These are phyloP conservation scores for Candida wancherniae DNA, from an alignment of 805 yeast species.

Conservation along the genomic window DNA sequence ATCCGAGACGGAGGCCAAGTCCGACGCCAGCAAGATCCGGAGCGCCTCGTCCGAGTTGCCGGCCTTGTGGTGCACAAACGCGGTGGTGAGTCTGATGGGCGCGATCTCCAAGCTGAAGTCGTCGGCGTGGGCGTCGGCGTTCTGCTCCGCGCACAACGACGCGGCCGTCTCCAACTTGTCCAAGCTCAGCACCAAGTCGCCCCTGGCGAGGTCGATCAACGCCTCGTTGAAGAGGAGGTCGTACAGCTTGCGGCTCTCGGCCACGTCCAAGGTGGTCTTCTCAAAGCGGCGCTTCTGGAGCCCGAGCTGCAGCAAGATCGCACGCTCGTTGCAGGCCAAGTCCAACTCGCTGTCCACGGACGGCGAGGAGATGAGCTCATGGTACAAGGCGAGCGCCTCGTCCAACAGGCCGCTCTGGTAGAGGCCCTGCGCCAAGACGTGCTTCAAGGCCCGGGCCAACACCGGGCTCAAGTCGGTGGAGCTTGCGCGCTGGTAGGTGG, in stretches of 20 bases:
- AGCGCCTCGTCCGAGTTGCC: conserved; percentile 10
- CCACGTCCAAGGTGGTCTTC: conserved; percentile 7
- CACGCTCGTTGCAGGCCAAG: conserved; percentile 60
- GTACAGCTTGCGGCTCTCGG: conserved; percentile 33
- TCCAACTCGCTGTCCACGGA: conserved; percentile 46
- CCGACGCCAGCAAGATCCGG: conserved; percentile 12
- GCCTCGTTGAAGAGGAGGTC: conserved; percentile 62
- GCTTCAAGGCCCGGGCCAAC: conserved; percentile 36
- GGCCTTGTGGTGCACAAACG: conserved; percentile 43
- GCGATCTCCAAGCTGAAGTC: conserved; percentile 50
- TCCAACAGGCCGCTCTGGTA: conserved; percentile 43
- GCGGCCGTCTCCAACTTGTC: conserved; percentile 43
- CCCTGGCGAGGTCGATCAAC: conserved; percentile 41
- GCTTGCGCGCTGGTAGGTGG: conserved; percentile 10
- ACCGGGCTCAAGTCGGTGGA: conserved; percentile 14
- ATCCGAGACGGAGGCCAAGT: conserved; percentile 31
- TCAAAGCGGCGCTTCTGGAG: conserved; percentile 1
- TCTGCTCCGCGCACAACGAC: conserved; percentile 32
- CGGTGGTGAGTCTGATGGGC: conserved; percentile 58
- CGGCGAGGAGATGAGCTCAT: conserved; percentile 30
- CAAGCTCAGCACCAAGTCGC: conserved; percentile 38
- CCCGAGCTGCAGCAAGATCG: conserved; percentile 52
- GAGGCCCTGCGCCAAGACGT: conserved; percentile 50
- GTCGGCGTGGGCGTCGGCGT: conserved; percentile 31
- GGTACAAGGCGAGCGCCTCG: conserved; percentile 45